phyloP scores from a whole-genome alignment of 768 basidiomycete genomes.

The Pulveroboletus ravenelii region DNA sequence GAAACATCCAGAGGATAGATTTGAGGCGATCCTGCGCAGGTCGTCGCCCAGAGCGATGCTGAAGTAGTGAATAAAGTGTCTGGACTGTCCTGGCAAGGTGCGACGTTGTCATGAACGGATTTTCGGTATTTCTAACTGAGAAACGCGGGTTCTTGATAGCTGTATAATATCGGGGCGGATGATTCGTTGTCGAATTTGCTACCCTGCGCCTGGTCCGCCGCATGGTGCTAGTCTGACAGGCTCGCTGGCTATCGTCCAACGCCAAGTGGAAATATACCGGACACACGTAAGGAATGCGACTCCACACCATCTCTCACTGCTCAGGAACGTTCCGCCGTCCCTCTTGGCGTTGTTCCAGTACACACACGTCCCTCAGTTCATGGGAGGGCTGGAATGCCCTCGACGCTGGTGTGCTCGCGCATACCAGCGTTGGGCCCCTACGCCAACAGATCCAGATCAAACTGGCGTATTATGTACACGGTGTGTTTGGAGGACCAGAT shows the following conservation, averaged over 20 bases:
- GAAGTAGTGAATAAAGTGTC: conserved; percentile 90
- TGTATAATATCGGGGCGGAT: conserved; percentile 88
- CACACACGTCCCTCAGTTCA: conserved; percentile 76
- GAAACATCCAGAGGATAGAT: conserved; percentile 76
- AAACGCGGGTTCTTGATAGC: conserved; percentile 33
- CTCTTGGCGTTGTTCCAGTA: conserved; percentile 35
- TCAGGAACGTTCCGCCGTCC: no score
- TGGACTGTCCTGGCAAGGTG: conserved; percentile 93
- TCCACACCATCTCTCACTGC: not conserved
- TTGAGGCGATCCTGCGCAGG: conserved; percentile 72
- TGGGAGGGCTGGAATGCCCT: conserved; percentile 84
- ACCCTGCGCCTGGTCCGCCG: conserved; percentile 72
- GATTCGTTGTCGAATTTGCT: conserved; percentile 86
- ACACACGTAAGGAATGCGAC: conserved; percentile 50
- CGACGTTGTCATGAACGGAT: not conserved
- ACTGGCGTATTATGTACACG: conserved; percentile 75
- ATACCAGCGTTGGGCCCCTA: conserved; percentile 73
- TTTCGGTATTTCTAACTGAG: not conserved
- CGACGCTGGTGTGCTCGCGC: conserved; percentile 81
- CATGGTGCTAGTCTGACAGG: conserved; percentile 58
- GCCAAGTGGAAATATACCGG: conserved; percentile 64
- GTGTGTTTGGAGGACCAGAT: conserved; percentile 69
- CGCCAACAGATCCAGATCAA: conserved; percentile 81
- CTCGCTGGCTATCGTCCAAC: conserved; percentile 56
- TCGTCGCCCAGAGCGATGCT: conserved; percentile 47